These are phyloP conservation scores for Ogataea parapolymorpha DNA, from an alignment of 805 yeast genomes.

Conservation along the genomic window DNA sequence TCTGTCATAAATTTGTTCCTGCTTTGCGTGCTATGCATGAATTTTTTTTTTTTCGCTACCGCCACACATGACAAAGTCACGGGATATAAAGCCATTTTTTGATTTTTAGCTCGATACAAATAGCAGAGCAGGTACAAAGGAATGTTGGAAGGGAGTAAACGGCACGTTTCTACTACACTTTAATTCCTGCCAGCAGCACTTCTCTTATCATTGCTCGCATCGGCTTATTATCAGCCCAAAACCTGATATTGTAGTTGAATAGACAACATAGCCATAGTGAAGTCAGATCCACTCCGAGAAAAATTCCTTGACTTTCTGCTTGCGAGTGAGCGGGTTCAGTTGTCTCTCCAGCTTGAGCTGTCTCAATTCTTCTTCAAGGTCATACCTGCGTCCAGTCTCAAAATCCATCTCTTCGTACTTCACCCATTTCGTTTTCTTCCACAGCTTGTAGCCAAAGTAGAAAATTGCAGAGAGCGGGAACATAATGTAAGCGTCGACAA, in stretches of 20 bases:
- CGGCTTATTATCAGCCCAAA: no score
- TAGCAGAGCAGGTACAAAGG: no score
- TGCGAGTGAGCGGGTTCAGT: neutral
- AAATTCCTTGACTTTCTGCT: slow-evolving; percentile 1
- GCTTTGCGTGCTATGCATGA: neutral
- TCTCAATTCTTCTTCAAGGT: slow-evolving; percentile 10
- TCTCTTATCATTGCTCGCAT: no score
- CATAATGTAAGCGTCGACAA: slow-evolving; percentile 59
- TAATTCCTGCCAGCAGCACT: no score
- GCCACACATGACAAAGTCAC: neutral
- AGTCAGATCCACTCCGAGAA: slow-evolving; percentile 1
- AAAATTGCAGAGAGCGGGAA: slow-evolving; percentile 52
- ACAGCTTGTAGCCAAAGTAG: slow-evolving; percentile 22
- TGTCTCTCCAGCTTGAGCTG: neutral
- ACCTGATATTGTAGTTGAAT: no score
- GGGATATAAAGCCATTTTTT: neutral
- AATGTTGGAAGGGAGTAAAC: no score
- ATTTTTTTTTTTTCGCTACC: neutral
- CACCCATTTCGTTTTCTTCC: slow-evolving; percentile 23
- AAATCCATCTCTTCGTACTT: slow-evolving; percentile 42
- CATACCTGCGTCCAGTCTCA: slow-evolving; percentile 45
- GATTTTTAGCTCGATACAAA: no score
- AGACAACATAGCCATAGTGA: no score
- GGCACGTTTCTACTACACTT: no score
- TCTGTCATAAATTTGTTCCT: neutral